Evolutionary conservation across 2,329 filamentous ascomycete species (phyloP).

Genomic region (Sporothrix globosa): DNA sequence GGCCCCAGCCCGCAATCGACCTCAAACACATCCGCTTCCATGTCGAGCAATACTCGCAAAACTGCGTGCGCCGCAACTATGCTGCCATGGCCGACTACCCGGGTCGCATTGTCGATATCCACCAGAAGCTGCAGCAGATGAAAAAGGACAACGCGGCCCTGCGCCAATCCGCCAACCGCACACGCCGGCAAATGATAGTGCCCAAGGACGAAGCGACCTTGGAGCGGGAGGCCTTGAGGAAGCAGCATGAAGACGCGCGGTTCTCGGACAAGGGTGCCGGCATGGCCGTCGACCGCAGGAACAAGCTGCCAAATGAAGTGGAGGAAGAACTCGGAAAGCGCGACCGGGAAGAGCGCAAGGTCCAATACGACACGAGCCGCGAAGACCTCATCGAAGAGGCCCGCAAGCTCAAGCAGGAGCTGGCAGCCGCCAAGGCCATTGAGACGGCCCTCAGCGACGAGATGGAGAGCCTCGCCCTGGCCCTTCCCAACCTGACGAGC

Average conservation of each 20-base stretch:
- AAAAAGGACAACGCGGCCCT: constrained; percentile 64
- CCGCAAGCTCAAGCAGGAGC: constrained; percentile 63
- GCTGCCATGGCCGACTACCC: constrained; percentile 58
- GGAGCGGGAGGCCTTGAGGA: constrained; percentile 32
- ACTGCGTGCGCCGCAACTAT: constrained; percentile 87
- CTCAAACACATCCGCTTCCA: constrained; percentile 89
- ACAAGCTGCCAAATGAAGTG: not conserved
- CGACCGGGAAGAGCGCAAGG: not conserved
- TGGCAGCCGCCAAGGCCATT: constrained; percentile 62
- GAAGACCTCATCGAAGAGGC: constrained; percentile 63
- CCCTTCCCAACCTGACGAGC: constrained; percentile 86
- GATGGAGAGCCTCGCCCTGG: constrained; percentile 73
- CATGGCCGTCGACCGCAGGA: not conserved
- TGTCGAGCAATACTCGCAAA: constrained; percentile 76
- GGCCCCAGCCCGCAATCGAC: constrained; percentile 78
- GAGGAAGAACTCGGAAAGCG: too few relatives aligned
- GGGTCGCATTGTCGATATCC: constrained; percentile 58
- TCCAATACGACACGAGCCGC: constrained; percentile 33
- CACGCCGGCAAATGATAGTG: constrained; percentile 54
- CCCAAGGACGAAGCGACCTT: not conserved
- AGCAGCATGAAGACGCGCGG: not conserved
- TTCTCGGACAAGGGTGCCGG: not conserved
- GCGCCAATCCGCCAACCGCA: constrained; percentile 67
- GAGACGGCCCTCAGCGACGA: constrained; percentile 64
- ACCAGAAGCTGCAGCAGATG: constrained; percentile 61